Base-by-base conservation (phyloP, 306 rosid species). In the Vigna reflexopilosa region DNA sequence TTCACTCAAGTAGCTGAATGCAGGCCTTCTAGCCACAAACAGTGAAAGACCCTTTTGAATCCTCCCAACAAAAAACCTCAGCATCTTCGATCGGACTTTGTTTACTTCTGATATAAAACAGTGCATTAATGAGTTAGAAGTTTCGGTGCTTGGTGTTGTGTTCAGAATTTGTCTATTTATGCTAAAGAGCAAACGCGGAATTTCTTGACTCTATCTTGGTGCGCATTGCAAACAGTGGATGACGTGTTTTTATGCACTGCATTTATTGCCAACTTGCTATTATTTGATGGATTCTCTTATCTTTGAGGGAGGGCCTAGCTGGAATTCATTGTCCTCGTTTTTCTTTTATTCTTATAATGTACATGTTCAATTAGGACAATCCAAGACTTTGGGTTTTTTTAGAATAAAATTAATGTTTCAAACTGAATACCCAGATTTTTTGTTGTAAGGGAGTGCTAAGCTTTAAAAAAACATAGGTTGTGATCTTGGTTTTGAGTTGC, bases 31-130 rank as follows among this genome's bases (percentile, higher is more conserved):
- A 1, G 84, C 20, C 20, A 81, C 51, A 40, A 75, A 52, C 40
- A 67, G 22, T 63, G 82, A 71, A 32, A 90, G 40, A 68, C 87
- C 66, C 86, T 80, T 84, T n/a, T 81, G 90, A 7, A 88, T 77
- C 81, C 67, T 84, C 5, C 76, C 73, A 42, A 70, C 68, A 26
- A 87, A 62, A 19, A 63, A 61, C 76, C 85, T 86, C 32, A 77
- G 74, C 85, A 67, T 84, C 75, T 73, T 30, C 45, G 68, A 16
- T 4, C 40, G 9, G 48, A 52, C 15, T 32, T 36, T 36, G 24
- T 65, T 38, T 65, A 10, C 26, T 40, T n/a, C 57, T 75, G 38
- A 69, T 30, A 45, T 2, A 2, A 8, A 51, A n/a, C 19, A 40
- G 16, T 48, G 34, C 11, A 67, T 30, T 56, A 76, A 32, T 13